These are phyloP conservation scores for Zymoseptoria tritici DNA, from an alignment of 2,329 filamentous ascomycete genomes.

Conservation along the genomic window DNA sequence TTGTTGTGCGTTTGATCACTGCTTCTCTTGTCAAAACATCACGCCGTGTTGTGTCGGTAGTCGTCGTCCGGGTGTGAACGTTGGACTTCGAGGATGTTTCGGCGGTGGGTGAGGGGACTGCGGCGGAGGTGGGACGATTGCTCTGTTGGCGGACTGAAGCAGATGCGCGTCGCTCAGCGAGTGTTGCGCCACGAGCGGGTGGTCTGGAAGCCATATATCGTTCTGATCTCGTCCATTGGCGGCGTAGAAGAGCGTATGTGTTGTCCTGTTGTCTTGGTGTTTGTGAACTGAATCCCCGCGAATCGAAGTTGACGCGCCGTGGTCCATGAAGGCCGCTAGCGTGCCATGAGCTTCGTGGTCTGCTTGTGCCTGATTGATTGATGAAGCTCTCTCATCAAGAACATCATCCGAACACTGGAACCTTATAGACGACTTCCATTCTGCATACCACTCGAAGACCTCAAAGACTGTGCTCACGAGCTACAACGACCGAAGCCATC, in stretches of 20 bases:
- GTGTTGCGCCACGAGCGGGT: constrained; percentile 19
- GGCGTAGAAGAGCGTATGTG: neutral
- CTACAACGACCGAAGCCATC: neutral
- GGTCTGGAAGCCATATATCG: constrained; percentile 21
- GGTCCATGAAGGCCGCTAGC: neutral
- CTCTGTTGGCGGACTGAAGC: constrained; percentile 21
- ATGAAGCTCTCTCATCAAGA: neutral
- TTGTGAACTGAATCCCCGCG: neutral
- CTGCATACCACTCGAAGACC: too few species aligned
- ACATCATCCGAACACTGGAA: neutral
- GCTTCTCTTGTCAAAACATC: constrained; percentile 14
- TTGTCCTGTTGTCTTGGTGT: neutral
- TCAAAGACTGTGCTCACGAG: too few species aligned
- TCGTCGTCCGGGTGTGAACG: constrained; percentile 12
- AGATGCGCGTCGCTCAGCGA: constrained; percentile 23
- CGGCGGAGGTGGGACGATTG: constrained; percentile 19
- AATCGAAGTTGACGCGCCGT: neutral
- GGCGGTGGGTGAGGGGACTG: constrained; percentile 10
- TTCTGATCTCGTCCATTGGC: constrained; percentile 8
- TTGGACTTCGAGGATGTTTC: constrained; percentile 10
- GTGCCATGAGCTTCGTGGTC: neutral
- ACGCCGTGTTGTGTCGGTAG: constrained; percentile 14
- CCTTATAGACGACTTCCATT: neutral
- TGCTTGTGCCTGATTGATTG: neutral
- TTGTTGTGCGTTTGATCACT: constrained; percentile 13